Conservation (phyloP, 352 stramenopile species). For the Pythium monospermum region DNA sequence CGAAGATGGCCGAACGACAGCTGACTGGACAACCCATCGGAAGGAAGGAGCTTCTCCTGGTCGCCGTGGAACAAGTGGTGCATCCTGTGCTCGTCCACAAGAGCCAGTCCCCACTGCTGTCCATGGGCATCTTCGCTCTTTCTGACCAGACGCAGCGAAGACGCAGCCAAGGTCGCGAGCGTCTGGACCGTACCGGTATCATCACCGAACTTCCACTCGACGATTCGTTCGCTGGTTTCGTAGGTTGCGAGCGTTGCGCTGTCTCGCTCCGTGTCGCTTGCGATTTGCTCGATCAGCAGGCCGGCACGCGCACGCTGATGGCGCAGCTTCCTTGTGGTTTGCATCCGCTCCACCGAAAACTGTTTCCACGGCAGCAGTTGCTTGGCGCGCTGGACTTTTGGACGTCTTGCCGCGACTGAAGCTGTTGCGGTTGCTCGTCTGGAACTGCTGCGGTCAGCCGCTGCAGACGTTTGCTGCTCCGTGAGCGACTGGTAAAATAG, state of each 20-base stretch:
- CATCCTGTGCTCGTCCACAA: constrained; percentile 2
- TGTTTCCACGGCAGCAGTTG: constrained; percentile 62
- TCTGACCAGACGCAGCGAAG: constrained; percentile 4
- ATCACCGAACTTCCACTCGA: constrained; percentile 27
- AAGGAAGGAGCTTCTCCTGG: neutral
- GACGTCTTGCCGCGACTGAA: constrained; percentile 7
- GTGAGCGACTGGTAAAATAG: neutral
- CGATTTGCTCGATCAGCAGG: neutral
- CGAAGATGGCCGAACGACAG: constrained; percentile 33
- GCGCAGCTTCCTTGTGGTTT: constrained; percentile 19
- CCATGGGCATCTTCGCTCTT: neutral
- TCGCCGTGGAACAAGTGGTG: constrained; percentile 8
- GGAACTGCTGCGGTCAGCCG: no score
- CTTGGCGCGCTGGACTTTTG: constrained; percentile 23
- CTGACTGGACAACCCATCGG: neutral
- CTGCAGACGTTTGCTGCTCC: no score
- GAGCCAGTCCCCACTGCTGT: neutral
- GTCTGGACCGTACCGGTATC: neutral
- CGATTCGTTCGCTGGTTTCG: constrained; percentile 10
- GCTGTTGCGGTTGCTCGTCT: no score
- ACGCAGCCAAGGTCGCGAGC: neutral
- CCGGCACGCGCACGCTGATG: constrained; percentile 9
- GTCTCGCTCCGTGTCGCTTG: constrained; percentile 10
- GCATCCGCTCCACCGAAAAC: constrained; percentile 41
- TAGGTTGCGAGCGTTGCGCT: constrained; percentile 19